Evolutionary conservation across 495 filamentous ascomycete genomes (phyloP).

Genomic region (Tuber indicum): DNA sequence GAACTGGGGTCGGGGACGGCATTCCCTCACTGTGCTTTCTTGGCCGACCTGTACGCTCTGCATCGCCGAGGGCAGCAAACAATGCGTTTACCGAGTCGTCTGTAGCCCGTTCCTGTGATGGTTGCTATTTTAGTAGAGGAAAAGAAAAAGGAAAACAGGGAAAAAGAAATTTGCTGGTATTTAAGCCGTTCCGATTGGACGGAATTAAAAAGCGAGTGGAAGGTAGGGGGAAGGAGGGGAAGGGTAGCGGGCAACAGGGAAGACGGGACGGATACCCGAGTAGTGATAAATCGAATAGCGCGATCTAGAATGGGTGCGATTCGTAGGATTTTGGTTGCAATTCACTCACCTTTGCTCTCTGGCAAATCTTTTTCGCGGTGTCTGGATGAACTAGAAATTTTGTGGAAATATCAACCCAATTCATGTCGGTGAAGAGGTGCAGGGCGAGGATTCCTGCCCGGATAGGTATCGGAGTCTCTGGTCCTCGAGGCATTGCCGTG

Average conservation of each 20-base stretch:
- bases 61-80: neutral
- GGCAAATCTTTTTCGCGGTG: conserved; percentile 35
- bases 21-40: neutral
- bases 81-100: neutral
- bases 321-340: neutral
- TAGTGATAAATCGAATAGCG: neutral
- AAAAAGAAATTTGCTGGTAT: neutral
- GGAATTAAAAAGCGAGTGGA: neutral
- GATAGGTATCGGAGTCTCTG: conserved; percentile 31
- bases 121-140: neutral
- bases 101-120: neutral
- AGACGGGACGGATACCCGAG: neutral
- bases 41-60: neutral
- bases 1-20: neutral
- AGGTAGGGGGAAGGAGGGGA: neutral
- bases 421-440: conserved; percentile 37
- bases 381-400: conserved; percentile 30
- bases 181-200: neutral
- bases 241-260: neutral
- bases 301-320: neutral
- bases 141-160: neutral
- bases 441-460: conserved; percentile 34
- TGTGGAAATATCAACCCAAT: conserved; percentile 35
- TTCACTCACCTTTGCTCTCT: conserved; percentile 28
- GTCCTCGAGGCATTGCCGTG: conserved; percentile 27